A percentile compares a stretch with the other conserved stretches of the same genome.
phyloP scores from a whole-genome alignment of 2,329 filamentous ascomycete species.

The Calonectria hawksworthii region DNA sequence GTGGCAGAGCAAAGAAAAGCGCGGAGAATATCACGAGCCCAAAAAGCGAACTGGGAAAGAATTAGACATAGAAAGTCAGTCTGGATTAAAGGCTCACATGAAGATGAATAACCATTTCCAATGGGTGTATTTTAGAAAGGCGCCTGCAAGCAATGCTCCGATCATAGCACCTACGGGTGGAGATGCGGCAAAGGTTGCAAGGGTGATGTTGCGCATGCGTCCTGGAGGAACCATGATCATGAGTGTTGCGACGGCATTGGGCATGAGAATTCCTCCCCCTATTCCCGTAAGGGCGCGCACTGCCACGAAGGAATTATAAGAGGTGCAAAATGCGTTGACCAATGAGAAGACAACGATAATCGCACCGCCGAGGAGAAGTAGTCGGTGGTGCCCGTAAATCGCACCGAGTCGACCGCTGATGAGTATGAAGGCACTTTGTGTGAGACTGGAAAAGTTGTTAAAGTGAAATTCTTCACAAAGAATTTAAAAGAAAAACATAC shows the following conservation, averaged over 20 bases:
- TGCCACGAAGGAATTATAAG: slow-evolving; percentile 57
- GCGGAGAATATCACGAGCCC: slow-evolving; percentile 22
- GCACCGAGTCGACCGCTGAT: slow-evolving; percentile 66
- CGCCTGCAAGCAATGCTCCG: slow-evolving; percentile 54
- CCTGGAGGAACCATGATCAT: slow-evolving; percentile 63
- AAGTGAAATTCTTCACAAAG: neutral
- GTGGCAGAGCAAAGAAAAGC: slow-evolving; percentile 29
- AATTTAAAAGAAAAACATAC: neutral
- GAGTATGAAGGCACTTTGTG: slow-evolving; percentile 66
- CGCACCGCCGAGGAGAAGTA: slow-evolving; percentile 58
- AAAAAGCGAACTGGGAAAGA: slow-evolving; percentile 19
- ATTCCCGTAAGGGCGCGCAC: slow-evolving; percentile 61
- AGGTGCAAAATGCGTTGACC: slow-evolving; percentile 44
- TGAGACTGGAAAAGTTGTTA: slow-evolving; percentile 50
- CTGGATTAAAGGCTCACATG: slow-evolving; percentile 45
- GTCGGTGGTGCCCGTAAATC: slow-evolving; percentile 64
- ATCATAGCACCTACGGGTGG: slow-evolving; percentile 40
- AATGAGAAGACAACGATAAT: slow-evolving; percentile 48
- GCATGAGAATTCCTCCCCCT: slow-evolving; percentile 65
- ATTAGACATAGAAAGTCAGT: neutral
- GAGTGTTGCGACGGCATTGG: slow-evolving; percentile 66
- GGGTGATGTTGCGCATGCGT: slow-evolving; percentile 57
- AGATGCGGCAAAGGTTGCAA: slow-evolving; percentile 62
- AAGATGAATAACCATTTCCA: slow-evolving; percentile 60
- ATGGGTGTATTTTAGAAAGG: slow-evolving; percentile 46